Evolutionary conservation across 2,329 filamentous ascomycete genomes (phyloP), one percentile per base, ranked within the genome.

Genomic region (Epichloe typhina): DNA sequence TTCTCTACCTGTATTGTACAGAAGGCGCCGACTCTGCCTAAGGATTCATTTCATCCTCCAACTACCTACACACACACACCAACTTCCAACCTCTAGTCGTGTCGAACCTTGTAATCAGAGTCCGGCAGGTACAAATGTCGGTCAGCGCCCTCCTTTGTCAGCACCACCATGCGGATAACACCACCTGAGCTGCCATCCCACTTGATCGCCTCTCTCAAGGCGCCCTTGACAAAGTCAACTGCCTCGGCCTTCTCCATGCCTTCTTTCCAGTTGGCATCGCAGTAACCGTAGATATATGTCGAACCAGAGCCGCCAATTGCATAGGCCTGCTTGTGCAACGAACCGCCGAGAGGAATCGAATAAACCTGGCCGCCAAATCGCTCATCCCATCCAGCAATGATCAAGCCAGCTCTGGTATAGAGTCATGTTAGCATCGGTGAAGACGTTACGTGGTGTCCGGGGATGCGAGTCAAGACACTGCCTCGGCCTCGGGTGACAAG

Each of bases 211-310:
- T 98, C 91, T 63, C 81, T 75, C 64, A 98, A 74, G 35, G 93
- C 84, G 46, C 83, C 85, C 74, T 95, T 96, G 66, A 98, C 93
- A 63, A 98, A 98, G 40, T 83, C 71, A 57, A 98, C 83, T 1
- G 93, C 93, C 55, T 95, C 90, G 50, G 81, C 77, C 75, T 97
- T 88, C 49, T 85, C 88, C 90, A 98, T 97, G 57, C 82, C 82
- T 71, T 97, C 93, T 67, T 77, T 82, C 93, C 93, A 98, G 76
- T 98, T 82, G 52, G 88, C 84, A 66, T 98, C 91, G 66, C 90
- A 97, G 77, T 95, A 97, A 61, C 93, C 93, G 75, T 97, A 98
- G 70, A 98, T 98, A 75, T 98, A 98, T 55, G 93, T 97, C 60
- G 91, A 97, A 41, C 93, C 93, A 19, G 91, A 97, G 44, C 93